phyloP scores from a whole-genome alignment of 345 rosid genomes.

The Diplotaxis tenuifolia region DNA sequence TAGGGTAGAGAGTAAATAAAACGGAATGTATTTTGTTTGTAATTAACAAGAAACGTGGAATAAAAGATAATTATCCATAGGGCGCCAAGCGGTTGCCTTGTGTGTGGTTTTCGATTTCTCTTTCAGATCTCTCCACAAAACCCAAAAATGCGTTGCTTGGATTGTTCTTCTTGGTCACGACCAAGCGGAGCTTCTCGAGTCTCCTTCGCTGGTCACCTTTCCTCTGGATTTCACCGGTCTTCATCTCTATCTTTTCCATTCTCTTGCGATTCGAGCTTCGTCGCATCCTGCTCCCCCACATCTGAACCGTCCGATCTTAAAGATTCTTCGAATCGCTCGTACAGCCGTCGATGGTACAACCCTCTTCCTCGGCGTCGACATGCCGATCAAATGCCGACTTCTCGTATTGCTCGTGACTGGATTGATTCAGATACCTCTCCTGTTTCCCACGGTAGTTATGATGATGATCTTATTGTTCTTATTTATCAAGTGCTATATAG shows the following conservation, averaged over 20 bases:
- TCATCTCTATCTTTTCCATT: not conserved
- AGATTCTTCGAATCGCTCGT: slow-evolving; percentile 36
- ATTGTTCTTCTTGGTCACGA: slow-evolving; percentile 42
- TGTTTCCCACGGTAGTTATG: slow-evolving; percentile 44
- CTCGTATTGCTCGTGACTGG: slow-evolving; percentile 62
- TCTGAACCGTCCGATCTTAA: slow-evolving; percentile 26
- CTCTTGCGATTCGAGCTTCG: slow-evolving; percentile 6
- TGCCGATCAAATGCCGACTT: slow-evolving; percentile 33
- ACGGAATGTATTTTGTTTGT: not conserved
- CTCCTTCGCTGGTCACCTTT: not conserved
- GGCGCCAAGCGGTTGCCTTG: slow-evolving; percentile 30
- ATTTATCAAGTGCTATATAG: not conserved
- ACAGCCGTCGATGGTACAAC: slow-evolving; percentile 44
- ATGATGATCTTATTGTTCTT: not conserved
- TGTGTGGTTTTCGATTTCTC: slow-evolving; percentile 33
- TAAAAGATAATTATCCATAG: slow-evolving; percentile 10
- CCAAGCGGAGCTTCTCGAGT: slow-evolving; percentile 16
- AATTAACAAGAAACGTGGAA: not conserved
- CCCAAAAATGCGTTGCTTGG: slow-evolving; percentile 13
- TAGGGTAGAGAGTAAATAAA: not conserved
- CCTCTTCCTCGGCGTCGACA: slow-evolving; percentile 37
- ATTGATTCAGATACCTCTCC: slow-evolving; percentile 48
- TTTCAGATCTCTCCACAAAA: not conserved
- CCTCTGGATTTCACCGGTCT: not conserved
- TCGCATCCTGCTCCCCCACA: slow-evolving; percentile 25